Percentiles rank a stretch among this genome's conserved stretches.
Evolutionary conservation across 495 filamentous ascomycete species (phyloP).

Genomic region (Usnea hakonensis): DNA sequence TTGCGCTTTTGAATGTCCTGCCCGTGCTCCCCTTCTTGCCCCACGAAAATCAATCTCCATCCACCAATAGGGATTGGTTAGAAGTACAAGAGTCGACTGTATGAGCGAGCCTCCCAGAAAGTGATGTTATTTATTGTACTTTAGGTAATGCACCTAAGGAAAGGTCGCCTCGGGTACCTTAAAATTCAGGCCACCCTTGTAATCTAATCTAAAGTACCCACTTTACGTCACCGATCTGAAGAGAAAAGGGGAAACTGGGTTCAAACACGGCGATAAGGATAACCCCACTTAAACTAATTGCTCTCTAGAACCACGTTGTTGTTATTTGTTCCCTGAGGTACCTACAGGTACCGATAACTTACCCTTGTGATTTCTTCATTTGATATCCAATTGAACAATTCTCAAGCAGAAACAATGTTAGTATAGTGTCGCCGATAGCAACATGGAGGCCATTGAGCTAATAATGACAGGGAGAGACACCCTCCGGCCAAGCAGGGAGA

Average conservation of each 20-base stretch:
- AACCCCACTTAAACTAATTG: no score
- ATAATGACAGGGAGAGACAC: neutral
- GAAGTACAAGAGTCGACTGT: no score
- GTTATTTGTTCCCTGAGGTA: no score
- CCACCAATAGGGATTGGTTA: no score
- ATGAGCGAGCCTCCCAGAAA: no score
- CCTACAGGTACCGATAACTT: no score
- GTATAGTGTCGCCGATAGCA: neutral
- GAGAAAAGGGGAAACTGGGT: neutral
- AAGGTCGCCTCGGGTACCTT: no score
- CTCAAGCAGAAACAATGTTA: neutral
- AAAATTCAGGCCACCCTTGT: no score
- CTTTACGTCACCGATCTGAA: neutral
- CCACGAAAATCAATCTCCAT: neutral
- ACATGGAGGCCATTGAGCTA: neutral
- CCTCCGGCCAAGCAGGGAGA: slow-evolving; percentile 1
- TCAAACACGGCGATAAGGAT: neutral
- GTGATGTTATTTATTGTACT: no score
- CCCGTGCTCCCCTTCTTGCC: no score
- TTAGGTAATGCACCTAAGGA: neutral
- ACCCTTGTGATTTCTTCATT: neutral
- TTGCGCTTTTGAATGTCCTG: no score
- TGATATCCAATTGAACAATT: neutral
- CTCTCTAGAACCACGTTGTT: neutral
- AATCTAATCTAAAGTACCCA: neutral